Conservation (phyloP, 306 rosid species). For the Begonia loranthoides region DNA sequence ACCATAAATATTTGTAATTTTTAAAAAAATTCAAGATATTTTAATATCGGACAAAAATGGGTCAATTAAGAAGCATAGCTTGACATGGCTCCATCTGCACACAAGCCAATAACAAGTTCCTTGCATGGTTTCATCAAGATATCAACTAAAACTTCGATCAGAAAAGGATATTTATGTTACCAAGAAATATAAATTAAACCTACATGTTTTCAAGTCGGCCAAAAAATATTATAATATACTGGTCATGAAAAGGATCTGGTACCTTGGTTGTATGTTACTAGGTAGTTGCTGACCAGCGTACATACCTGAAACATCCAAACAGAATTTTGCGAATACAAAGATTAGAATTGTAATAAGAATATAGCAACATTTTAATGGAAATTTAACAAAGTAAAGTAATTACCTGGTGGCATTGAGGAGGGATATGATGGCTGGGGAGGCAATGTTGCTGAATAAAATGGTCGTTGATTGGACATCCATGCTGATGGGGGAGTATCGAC, state of each 20-base stretch:
- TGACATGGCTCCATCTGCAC: no score
- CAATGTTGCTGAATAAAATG: slow-evolving; percentile 28
- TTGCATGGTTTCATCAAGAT: no score
- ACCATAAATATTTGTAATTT: no score
- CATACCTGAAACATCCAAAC: slow-evolving; percentile 43
- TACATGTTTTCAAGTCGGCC: neutral
- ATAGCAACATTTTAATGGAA: neutral
- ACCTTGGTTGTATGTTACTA: slow-evolving; percentile 52
- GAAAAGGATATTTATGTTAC: no score
- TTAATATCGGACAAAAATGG: no score
- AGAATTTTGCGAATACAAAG: slow-evolving; percentile 21
- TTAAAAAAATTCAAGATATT: no score
- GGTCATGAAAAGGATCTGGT: slow-evolving; percentile 6
- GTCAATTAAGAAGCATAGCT: no score
- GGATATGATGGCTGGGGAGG: slow-evolving; percentile 44
- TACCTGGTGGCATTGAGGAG: slow-evolving; percentile 54
- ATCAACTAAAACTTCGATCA: no score
- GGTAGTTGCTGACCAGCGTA: slow-evolving; percentile 54
- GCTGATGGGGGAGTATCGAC: slow-evolving; percentile 40
- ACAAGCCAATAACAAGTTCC: no score
- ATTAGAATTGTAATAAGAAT: slow-evolving; percentile 1
- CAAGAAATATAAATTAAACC: no score
- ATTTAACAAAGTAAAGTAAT: slow-evolving; percentile 2
- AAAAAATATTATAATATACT: no score
- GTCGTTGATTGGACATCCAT: slow-evolving; percentile 40